Base-by-base conservation (phyloP, 176 grass and related monocot genomes). In the Ampelocalamus luodianensis region DNA sequence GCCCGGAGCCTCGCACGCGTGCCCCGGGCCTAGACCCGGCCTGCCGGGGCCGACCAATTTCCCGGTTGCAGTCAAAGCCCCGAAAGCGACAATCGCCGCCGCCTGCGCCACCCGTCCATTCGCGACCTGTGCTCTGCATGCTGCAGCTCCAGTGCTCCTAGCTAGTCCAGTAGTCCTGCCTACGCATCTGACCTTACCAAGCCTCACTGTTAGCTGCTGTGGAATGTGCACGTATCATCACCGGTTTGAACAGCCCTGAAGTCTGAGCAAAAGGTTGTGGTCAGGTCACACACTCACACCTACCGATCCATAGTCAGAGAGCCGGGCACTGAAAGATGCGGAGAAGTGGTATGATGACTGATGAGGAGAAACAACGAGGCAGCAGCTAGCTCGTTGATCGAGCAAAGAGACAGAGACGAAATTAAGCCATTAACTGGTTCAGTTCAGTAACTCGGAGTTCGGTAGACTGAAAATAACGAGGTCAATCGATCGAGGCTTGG, bases 1-100 rank as follows among this genome's bases (percentile, higher is more conserved):
- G 74, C 58, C 74, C 74, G 39, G 43, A 2, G 3, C 55, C 42
- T 54, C 37, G 74, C 87, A 79, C 87, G 87, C 87, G 75, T 74
- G 69, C 59, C 17, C 32, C 24, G 74, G 10, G 62, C 56, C 26
- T 15, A 48, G 10, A 36, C 71, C 71, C 49, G 46, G 26, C 43
- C 12, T 20, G 64, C 83, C 65, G 40, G 59, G 54, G 70, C 78
- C 78, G 77, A 24, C 69, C 78, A 74, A 12, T 20, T 36, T 7
- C 51, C 78, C 20, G 14, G 66, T 18, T 24, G 46, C 3, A 0
- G 74, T 84, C 80, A 55, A 48, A 76, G 70, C 0, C 14, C 27
- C 10, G 72, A 87, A 68, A 87, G 86, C 72, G 86, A 82, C 64
- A 3, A 62, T 5, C 53, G 72, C 72, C 62, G 50, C 10, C 50